phyloP scores from a whole-genome alignment of 2,329 filamentous ascomycete species.

The Daldinia sp. region DNA sequence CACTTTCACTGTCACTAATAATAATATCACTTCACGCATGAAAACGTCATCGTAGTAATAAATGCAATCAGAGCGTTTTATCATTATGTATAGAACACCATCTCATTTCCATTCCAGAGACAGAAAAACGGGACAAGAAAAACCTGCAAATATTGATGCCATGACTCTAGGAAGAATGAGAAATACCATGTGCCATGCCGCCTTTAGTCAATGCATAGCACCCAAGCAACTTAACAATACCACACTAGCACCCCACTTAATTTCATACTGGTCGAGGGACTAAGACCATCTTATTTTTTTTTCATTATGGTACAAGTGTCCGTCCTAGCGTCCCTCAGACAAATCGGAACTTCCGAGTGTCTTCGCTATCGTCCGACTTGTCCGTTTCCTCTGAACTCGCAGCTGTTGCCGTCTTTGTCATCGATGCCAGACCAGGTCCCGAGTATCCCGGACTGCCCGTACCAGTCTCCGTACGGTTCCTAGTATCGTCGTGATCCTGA shows the following conservation, averaged over 20 bases:
- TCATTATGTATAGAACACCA: constrained; percentile 44
- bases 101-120: constrained; percentile 42
- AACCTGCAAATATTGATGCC: constrained; percentile 46
- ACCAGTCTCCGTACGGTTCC: constrained; percentile 52
- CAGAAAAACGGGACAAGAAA: constrained; percentile 26
- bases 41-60: constrained; percentile 21
- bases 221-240: constrained; percentile 33
- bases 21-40: neutral
- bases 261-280: constrained; percentile 38
- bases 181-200: constrained; percentile 46
- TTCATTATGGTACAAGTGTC: constrained; percentile 46
- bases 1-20: neutral
- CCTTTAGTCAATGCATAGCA: constrained; percentile 45
- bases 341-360: constrained; percentile 50
- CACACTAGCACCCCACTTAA: constrained; percentile 30
- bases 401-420: constrained; percentile 39
- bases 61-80: constrained; percentile 32
- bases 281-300: constrained; percentile 15
- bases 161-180: constrained; percentile 43
- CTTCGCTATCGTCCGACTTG: constrained; percentile 33
- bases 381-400: constrained; percentile 36
- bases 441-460: constrained; percentile 49
- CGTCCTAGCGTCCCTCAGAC: constrained; percentile 45
- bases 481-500: constrained; percentile 54
- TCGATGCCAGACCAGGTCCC: constrained; percentile 49